phyloP scores from a whole-genome alignment of 2,329 filamentous ascomycete genomes.

The Fusarium proliferatum region DNA sequence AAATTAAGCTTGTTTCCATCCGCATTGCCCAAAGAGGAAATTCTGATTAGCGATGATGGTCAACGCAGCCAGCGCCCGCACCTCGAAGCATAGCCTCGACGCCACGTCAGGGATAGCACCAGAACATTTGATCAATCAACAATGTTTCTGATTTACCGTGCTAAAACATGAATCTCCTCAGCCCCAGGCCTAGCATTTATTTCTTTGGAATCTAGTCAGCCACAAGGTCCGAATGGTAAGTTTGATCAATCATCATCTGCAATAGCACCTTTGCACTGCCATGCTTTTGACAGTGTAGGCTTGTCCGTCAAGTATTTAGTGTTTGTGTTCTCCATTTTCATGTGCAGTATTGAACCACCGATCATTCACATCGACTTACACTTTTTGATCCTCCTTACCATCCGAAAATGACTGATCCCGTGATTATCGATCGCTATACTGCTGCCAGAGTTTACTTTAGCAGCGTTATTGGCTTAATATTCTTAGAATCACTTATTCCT shows the following conservation, averaged over 20 bases:
- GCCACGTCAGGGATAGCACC: not conserved
- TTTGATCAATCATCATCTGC: not conserved
- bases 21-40: not conserved
- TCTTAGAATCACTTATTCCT: not conserved
- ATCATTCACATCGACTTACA: fast-evolving
- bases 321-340: fast-evolving
- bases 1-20: constrained; percentile 1
- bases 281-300: not conserved
- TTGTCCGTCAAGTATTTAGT: not conserved
- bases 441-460: not conserved
- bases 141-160: not conserved
- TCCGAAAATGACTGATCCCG: not conserved
- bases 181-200: fast-evolving
- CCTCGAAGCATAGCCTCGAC: not conserved
- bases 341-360: fast-evolving
- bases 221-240: not conserved
- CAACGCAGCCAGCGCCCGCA: not conserved
- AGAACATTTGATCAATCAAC: not conserved
- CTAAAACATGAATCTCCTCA: not conserved
- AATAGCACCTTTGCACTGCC: not conserved
- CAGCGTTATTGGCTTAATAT: not conserved
- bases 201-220: not conserved
- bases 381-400: fast-evolving
- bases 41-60: not conserved
- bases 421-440: not conserved